Evolutionary conservation across 2,329 filamentous ascomycete genomes (phyloP), one percentile per base, ranked within the genome.

Genomic region (Colletotrichum lupini): DNA sequence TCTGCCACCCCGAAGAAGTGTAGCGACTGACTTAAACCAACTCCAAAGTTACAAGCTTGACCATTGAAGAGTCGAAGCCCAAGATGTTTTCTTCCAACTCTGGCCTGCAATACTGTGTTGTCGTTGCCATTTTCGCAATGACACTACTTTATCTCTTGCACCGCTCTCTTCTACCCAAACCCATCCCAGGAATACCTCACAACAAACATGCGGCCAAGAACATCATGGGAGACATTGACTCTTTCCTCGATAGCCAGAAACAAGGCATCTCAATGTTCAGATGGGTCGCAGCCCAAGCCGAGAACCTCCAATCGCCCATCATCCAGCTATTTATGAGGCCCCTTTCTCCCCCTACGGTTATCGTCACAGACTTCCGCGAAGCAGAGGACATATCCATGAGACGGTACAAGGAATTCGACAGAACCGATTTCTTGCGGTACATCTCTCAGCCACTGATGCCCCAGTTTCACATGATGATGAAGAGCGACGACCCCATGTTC

Each of bases 291-390:
- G 12, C 5, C 4, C 56, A 66, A 16, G 16, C 52, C 22, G 32
- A 52, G 5, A 11, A 82, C 78, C 79, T 83, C 58, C 75, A 83
- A 6, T 82, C 81, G 11, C 84, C 86, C 1, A 80, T 89, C 69
- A 76, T 83, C 5, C 87, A 90, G 74, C 77, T 85, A 5, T 89
- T 88, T 76, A 76, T 87, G 60, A 76, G 78, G 5, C 86, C 87
- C 0, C 80, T 86, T 24, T 73, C 75, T 0, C 79, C 79, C 24
- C 87, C 86, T 3, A 82, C 81, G 75, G 79, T 89, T 0, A 67
- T 88, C 1, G 73, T 88, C 4, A 78, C 80, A 9, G 86, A 87
- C 67, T 73, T 60, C 61, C 66, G 70, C 5, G 73, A 75, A 46
- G 69, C 57, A 1, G 83, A 86, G 73, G 85, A 87, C 74, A 81